A percentile compares a stretch with the other conserved stretches of the same genome.
These are phyloP conservation scores for Scheffersomyces titani DNA, from an alignment of 1,139 yeast genomes.

Conservation along the genomic window DNA sequence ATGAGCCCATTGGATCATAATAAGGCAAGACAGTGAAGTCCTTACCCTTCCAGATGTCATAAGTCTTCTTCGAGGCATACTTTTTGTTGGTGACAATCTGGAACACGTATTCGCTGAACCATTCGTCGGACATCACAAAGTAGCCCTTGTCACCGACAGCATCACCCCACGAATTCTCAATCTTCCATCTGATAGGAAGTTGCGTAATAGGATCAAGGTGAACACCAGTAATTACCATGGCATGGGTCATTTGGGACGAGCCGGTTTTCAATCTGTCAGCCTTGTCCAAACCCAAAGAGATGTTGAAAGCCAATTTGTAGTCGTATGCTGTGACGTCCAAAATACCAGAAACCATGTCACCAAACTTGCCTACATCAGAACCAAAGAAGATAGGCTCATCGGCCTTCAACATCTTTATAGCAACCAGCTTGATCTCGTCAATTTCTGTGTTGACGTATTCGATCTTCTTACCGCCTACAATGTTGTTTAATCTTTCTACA, in stretches of 20 bases:
- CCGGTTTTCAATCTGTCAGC: slow-evolving; percentile 56
- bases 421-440: slow-evolving; percentile 56
- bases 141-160: slow-evolving; percentile 74
- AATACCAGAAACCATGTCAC: slow-evolving; percentile 61
- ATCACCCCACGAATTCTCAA: slow-evolving; percentile 87
- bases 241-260: slow-evolving; percentile 77
- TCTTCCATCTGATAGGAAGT: slow-evolving; percentile 73
- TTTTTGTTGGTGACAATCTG: slow-evolving; percentile 72
- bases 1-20: slow-evolving; percentile 88
- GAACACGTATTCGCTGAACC: slow-evolving; percentile 80
- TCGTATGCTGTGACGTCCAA: slow-evolving; percentile 73
- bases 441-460: slow-evolving; percentile 68
- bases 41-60: slow-evolving; percentile 50
- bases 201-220: slow-evolving; percentile 46
- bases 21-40: slow-evolving; percentile 65
- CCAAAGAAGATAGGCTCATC: slow-evolving; percentile 85
- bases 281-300: slow-evolving; percentile 48
- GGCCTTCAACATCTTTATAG: slow-evolving; percentile 64
- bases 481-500: slow-evolving; percentile 73
- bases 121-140: slow-evolving; percentile 78
- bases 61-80: slow-evolving; percentile 45
- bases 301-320: slow-evolving; percentile 64
- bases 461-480: slow-evolving; percentile 66
- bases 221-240: slow-evolving; percentile 79
- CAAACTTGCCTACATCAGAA: slow-evolving; percentile 77